phyloP scores from a whole-genome alignment of 83 land plant genomes.

The Larix sibirica region DNA sequence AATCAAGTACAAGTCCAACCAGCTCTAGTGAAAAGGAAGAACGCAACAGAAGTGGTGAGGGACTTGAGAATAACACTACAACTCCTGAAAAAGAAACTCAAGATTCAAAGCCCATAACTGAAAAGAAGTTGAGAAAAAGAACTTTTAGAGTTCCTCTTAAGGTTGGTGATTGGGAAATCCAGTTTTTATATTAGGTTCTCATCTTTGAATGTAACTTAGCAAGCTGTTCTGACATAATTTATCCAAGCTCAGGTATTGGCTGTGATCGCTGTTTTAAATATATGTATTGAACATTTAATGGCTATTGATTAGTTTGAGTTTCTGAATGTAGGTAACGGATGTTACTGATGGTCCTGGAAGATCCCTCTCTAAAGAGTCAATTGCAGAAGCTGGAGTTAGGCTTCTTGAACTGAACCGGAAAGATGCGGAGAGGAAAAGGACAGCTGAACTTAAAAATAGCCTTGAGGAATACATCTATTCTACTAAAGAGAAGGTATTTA shows the following conservation, averaged over 20 bases:
- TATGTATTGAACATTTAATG: neutral
- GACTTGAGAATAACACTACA: conserved; percentile 16
- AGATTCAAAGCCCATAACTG: conserved; percentile 30
- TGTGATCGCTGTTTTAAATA: neutral
- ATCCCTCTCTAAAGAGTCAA: conserved; percentile 62
- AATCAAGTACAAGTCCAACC: conserved; percentile 21
- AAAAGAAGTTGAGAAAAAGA: conserved; percentile 84
- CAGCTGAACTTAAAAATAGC: conserved; percentile 89
- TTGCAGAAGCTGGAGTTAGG: conserved; percentile 54
- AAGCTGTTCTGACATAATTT: neutral
- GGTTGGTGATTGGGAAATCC: conserved; percentile 32
- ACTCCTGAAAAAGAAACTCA: conserved; percentile 29
- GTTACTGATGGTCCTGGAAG: conserved; percentile 59
- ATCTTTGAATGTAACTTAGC: neutral
- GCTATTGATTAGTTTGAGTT: neutral
- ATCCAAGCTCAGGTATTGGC: neutral
- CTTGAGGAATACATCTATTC: conserved; percentile 87
- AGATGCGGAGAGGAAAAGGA: conserved; percentile 77
- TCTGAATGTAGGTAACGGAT: conserved; percentile 54
- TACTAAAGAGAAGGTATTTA: conserved; percentile 80
- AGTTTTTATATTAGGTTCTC: conserved; percentile 6
- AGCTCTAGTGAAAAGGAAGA: conserved; percentile 31
- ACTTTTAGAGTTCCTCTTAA: conserved; percentile 83
- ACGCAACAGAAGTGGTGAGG: conserved; percentile 26
- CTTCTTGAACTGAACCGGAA: conserved; percentile 69